phyloP scores from a whole-genome alignment of 352 stramenopile genomes.

The Phytophthora colocasiae region DNA sequence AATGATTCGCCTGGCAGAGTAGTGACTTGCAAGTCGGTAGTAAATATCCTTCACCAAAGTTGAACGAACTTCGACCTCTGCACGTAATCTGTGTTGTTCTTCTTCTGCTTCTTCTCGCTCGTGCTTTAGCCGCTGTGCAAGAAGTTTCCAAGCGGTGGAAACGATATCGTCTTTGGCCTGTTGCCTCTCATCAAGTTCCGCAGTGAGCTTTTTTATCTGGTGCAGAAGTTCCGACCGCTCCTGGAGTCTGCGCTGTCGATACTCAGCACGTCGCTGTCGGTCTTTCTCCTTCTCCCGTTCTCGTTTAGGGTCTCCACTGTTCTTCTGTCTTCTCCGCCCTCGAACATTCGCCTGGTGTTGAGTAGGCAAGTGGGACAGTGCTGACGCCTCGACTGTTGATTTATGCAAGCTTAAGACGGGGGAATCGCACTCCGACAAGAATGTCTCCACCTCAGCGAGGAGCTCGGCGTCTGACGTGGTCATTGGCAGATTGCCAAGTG shows the following conservation, averaged over 20 bases:
- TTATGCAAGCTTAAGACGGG: neutral
- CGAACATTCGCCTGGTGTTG: neutral
- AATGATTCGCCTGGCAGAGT: neutral
- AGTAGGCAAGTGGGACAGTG: neutral
- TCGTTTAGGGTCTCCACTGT: neutral
- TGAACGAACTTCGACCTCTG: conserved; percentile 8
- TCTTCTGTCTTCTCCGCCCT: neutral
- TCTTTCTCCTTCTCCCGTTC: conserved; percentile 2
- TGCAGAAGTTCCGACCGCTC: conserved; percentile 18
- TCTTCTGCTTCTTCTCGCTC: conserved; percentile 11
- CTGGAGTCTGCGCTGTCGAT: conserved; percentile 24
- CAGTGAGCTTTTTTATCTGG: conserved; percentile 19
- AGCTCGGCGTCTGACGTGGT: conserved; percentile 6
- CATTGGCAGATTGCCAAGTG: neutral
- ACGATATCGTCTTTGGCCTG: neutral
- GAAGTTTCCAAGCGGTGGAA: conserved; percentile 5
- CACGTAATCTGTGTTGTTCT: conserved; percentile 9
- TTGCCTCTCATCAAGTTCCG: neutral
- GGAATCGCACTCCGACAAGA: conserved; percentile 2
- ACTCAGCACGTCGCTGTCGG: conserved; percentile 11
- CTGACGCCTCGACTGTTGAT: neutral
- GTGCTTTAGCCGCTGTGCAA: conserved; percentile 10
- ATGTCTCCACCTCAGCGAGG: conserved; percentile 12
- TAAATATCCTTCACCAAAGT: conserved; percentile 18
- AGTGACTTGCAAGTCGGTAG: neutral